These are phyloP conservation scores for Chytridium lagenaria DNA, from an alignment of 371 early-diverging fungal species.

Conservation along the genomic window DNA sequence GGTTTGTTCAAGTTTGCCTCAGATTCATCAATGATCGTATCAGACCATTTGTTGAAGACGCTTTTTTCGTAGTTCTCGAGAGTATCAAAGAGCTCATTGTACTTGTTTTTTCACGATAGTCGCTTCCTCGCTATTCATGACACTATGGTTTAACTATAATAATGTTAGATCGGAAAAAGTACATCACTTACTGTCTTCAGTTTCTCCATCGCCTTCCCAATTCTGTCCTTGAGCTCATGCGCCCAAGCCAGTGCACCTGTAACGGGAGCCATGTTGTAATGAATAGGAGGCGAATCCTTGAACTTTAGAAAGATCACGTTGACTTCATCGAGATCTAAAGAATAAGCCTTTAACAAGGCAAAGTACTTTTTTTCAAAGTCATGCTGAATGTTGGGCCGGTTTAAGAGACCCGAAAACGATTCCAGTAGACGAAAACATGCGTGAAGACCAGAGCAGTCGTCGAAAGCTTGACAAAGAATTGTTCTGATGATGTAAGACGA, in stretches of 20 bases:
- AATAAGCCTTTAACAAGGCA: slow-evolving; percentile 54
- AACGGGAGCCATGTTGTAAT: slow-evolving; percentile 69
- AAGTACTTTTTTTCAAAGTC: slow-evolving; percentile 65
- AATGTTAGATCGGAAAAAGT: neutral
- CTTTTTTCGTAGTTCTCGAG: slow-evolving; percentile 54
- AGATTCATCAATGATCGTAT: slow-evolving; percentile 60
- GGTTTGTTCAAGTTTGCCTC: slow-evolving; percentile 65
- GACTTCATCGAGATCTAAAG: slow-evolving; percentile 61
- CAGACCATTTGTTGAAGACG: slow-evolving; percentile 58
- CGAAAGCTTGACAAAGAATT: slow-evolving; percentile 64
- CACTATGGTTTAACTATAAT: slow-evolving; percentile 54
- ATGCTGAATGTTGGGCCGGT: slow-evolving; percentile 55
- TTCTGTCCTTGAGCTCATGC: slow-evolving; percentile 63
- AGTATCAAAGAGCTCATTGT: slow-evolving; percentile 45
- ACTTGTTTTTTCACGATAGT: slow-evolving; percentile 53
- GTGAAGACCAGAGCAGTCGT: slow-evolving; percentile 62
- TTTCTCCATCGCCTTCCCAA: slow-evolving; percentile 61
- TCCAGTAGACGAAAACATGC: slow-evolving; percentile 65
- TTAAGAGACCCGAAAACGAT: slow-evolving; percentile 62
- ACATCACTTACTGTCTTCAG: slow-evolving; percentile 52
- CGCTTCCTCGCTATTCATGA: slow-evolving; percentile 61
- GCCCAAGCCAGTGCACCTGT: slow-evolving; percentile 65
- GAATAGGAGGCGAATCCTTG: slow-evolving; percentile 61
- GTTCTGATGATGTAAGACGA: slow-evolving; percentile 39
- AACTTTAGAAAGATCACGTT: slow-evolving; percentile 51